Conservation (phyloP, 805 yeast species). For the Grigorovia humatica region DNA sequence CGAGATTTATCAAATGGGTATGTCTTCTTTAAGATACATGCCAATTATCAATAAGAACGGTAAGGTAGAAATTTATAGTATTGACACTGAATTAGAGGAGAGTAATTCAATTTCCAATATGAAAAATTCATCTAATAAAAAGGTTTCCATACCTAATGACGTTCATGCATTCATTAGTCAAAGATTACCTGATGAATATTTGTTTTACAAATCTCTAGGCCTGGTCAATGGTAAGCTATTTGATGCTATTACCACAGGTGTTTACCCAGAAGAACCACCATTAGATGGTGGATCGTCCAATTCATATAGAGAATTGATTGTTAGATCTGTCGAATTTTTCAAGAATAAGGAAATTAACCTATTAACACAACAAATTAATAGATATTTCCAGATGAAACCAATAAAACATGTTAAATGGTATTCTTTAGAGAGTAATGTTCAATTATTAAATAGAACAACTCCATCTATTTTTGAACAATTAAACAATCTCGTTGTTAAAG, state of each 20-base stretch:
- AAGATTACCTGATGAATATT: constrained; percentile 76
- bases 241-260: constrained; percentile 58
- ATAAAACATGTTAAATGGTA: constrained; percentile 49
- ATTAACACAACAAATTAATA: constrained; percentile 60
- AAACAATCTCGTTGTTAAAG: constrained; percentile 27
- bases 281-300: constrained; percentile 50
- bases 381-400: constrained; percentile 75
- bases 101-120: constrained; percentile 2
- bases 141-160: constrained; percentile 50
- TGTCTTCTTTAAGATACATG: constrained; percentile 54
- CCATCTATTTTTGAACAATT: constrained; percentile 42
- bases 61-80: constrained; percentile 45
- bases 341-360: constrained; percentile 57
- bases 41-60: constrained; percentile 70
- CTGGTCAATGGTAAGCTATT: constrained; percentile 46
- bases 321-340: constrained; percentile 34
- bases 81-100: constrained; percentile 18
- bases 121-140: neutral
- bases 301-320: constrained; percentile 48
- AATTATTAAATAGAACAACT: constrained; percentile 41
- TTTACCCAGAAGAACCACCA: constrained; percentile 52
- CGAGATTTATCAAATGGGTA: constrained; percentile 47
- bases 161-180: constrained; percentile 74
- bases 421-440: constrained; percentile 30
- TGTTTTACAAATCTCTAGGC: constrained; percentile 74